Evolutionary conservation across 768 basidiomycete species (phyloP).

Genomic region (Amanita molliuscula): DNA sequence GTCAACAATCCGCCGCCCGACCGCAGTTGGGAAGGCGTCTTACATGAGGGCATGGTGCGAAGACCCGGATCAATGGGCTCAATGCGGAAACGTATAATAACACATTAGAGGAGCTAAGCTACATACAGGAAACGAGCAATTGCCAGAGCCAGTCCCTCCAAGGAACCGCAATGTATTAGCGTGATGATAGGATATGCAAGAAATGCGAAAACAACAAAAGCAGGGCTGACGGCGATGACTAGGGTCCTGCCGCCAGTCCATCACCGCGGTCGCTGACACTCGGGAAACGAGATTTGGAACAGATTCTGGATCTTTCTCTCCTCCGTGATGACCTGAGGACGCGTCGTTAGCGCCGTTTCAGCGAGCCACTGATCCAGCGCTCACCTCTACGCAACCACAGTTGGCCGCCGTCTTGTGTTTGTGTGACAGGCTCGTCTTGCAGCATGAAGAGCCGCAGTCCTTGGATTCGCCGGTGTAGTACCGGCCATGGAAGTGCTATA

Average conservation of each 20-base stretch:
- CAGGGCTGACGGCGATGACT: background rate
- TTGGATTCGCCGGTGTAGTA: slow-evolving; percentile 34
- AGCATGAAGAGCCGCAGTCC: slow-evolving; percentile 27
- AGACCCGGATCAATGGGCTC: too few species aligned
- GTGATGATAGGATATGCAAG: background rate
- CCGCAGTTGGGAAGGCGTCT: slow-evolving; percentile 2
- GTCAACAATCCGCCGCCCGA: too few species aligned
- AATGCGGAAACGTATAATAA: background rate
- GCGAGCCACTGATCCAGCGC: background rate
- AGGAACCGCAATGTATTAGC: background rate
- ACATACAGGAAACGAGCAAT: slow-evolving; percentile 3
- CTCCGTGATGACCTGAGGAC: slow-evolving; percentile 26
- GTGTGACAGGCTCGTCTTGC: slow-evolving; percentile 30
- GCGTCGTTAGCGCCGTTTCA: background rate
- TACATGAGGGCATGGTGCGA: slow-evolving; percentile 24
- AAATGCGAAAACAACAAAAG: background rate
- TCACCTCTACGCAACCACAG: slow-evolving; percentile 33
- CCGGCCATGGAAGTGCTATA: slow-evolving; percentile 38
- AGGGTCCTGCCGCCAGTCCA: background rate
- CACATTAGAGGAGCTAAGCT: slow-evolving; percentile 1
- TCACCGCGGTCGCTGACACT: slow-evolving; percentile 30
- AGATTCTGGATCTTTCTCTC: slow-evolving; percentile 35
- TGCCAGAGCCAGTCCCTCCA: background rate
- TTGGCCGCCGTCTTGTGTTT: slow-evolving; percentile 32
- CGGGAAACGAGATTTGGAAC: slow-evolving; percentile 32